Evolutionary conservation across 257 asterid genomes (phyloP), one percentile per base, ranked within the genome.

Genomic region (Striga asiatica): DNA sequence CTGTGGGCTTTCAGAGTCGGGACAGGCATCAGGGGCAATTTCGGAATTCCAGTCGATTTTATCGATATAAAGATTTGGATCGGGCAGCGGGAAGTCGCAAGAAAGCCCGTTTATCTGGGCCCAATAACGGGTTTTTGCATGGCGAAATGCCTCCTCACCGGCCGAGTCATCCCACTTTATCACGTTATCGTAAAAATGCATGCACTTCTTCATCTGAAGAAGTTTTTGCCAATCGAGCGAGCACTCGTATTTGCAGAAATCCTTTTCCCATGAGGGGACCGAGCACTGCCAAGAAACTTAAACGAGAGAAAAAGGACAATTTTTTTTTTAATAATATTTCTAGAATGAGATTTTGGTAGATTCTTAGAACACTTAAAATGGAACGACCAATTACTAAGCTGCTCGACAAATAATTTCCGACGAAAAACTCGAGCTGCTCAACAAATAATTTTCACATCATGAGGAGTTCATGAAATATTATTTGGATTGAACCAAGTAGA

Each of bases 151-250:
- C 49, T 81, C 92, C 58, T 77, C 65, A 18, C 78, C 88, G 14
- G 91, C 94, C 2, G 89, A 87, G 70, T 78, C 88, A 25, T 87
- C 49, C 96, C 96, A 87, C 8, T 69, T 60, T 0, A 74, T 34
- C 61, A 87, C 80, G 1, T 77, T 67, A 1, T 67, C 76, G 16
- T 67, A 79, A 2, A 81, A 70, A 70, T 75, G 71, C 24, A 38
- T 51, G 19, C 9, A 73, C 61, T 63, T 72, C 73, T 76, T 79
- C 71, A 29, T 49, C 16, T 72, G 65, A 56, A 81, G 1, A 2
- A 83, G 4, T 2, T 41, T 58, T 21, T 58, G 78, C 96, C 93
- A 87, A 54, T 78, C 80, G 14, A 83, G 32, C 8, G 62, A 53
- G 38, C 94, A 86, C 4, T 79, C 77, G 9, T 23, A 76, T 70